Evolutionary conservation across 208 protist genomes (phyloP).

Genomic region (Trypanosoma congolense): DNA sequence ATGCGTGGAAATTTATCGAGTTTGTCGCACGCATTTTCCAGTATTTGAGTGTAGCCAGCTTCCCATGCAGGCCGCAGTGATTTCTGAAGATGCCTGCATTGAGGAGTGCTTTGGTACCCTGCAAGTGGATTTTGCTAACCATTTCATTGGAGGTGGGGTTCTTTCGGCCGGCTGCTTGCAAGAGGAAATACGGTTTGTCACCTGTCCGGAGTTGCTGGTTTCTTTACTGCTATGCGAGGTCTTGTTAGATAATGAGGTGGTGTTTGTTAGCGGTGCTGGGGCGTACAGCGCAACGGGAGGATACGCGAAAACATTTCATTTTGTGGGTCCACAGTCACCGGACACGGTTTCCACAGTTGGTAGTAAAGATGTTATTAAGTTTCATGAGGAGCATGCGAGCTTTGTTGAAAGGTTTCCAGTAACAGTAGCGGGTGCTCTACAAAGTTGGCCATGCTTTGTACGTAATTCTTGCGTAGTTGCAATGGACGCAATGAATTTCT

Average conservation of each 20-base stretch:
- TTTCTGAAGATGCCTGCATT: slow-evolving; percentile 37
- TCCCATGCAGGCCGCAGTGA: slow-evolving; percentile 22
- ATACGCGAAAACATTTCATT: slow-evolving; percentile 68
- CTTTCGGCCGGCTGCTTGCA: slow-evolving; percentile 80
- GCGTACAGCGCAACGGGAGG: slow-evolving; percentile 58
- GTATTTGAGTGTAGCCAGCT: slow-evolving; percentile 28
- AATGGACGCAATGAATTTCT: slow-evolving; percentile 72
- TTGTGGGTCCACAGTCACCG: slow-evolving; percentile 12
- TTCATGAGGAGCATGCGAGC: neutral
- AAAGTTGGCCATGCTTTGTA: slow-evolving; percentile 5
- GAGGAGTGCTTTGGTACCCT: slow-evolving; percentile 48
- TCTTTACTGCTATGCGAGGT: slow-evolving; percentile 59
- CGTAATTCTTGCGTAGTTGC: slow-evolving; percentile 47
- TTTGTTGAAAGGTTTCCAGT: slow-evolving; percentile 2
- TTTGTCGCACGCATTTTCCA: slow-evolving; percentile 31
- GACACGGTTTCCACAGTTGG: neutral
- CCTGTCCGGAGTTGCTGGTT: slow-evolving; percentile 76
- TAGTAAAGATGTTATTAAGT: no score
- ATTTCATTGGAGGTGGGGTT: slow-evolving; percentile 76
- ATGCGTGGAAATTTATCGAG: slow-evolving; percentile 36
- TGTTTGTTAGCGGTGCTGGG: slow-evolving; percentile 59
- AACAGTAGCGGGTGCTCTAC: neutral
- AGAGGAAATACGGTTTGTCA: slow-evolving; percentile 87
- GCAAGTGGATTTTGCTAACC: slow-evolving; percentile 90
- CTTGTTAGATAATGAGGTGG: slow-evolving; percentile 55